A percentile compares a stretch with the other conserved stretches of the same genome.
phyloP scores from a whole-genome alignment of 2,329 filamentous ascomycete species.

The Epichloe typhina region DNA sequence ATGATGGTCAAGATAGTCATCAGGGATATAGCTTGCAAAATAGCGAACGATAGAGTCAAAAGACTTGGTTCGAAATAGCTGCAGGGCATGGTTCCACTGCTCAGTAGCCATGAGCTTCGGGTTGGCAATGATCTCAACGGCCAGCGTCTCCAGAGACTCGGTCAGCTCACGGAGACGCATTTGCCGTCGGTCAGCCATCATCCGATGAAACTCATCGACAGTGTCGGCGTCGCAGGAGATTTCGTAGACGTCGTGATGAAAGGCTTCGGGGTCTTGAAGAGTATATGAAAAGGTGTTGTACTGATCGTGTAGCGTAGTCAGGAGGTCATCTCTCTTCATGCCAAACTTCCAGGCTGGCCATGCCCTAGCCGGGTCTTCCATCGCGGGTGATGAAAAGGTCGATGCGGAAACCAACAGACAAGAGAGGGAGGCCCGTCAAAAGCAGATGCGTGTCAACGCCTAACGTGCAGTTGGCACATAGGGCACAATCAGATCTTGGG shows the following conservation, averaged over 20 bases:
- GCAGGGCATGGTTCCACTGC: conserved; percentile 45
- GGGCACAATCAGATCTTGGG: conserved; percentile 6
- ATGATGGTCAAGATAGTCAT: conserved; percentile 31
- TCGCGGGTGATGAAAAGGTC: conserved; percentile 16
- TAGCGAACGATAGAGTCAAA: conserved; percentile 48
- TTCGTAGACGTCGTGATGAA: conserved; percentile 48
- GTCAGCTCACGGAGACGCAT: conserved; percentile 42
- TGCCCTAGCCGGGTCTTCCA: conserved; percentile 40
- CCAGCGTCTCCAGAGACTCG: conserved; percentile 40
- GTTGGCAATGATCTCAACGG: conserved; percentile 48
- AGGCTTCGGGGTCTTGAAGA: conserved; percentile 46
- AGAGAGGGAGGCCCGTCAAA: neutral
- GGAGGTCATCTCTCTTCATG: conserved; percentile 45
- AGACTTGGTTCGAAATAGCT: conserved; percentile 45
- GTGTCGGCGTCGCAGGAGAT: conserved; percentile 37
- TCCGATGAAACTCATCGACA: conserved; percentile 39
- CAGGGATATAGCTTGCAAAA: conserved; percentile 45
- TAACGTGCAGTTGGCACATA: conserved; percentile 4
- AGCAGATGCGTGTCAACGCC: conserved; percentile 1
- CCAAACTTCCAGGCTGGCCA: conserved; percentile 53
- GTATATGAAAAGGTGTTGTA: conserved; percentile 45
- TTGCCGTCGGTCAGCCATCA: conserved; percentile 39
- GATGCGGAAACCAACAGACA: neutral
- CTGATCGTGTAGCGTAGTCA: conserved; percentile 42
- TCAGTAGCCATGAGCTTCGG: conserved; percentile 43